Conservation (phyloP, 495 filamentous ascomycete species). For the Penicillium dipodomyicola region DNA sequence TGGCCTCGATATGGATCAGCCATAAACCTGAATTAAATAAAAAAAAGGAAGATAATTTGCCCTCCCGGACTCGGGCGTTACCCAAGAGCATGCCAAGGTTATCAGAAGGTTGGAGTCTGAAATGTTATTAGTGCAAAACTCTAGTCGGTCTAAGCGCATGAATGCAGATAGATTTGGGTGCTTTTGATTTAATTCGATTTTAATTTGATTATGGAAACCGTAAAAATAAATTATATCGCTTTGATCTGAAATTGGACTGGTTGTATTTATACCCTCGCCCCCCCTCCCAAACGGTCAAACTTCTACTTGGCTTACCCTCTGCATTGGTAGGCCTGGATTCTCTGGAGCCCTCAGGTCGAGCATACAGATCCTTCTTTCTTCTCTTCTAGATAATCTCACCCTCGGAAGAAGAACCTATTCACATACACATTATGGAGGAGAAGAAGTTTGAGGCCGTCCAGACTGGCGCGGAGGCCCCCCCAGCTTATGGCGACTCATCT, state of each 20-base stretch:
- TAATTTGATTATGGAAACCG: constrained; percentile 1
- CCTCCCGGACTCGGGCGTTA: neutral
- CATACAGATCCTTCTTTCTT: neutral
- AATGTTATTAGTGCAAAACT: neutral
- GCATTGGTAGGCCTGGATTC: neutral
- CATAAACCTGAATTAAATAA: neutral
- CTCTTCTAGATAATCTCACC: neutral
- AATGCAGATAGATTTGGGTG: neutral
- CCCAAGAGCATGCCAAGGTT: constrained; percentile 1
- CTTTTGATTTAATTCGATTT: neutral
- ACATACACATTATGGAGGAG: constrained; percentile 36
- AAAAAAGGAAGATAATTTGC: constrained; percentile 1
- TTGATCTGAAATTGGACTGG: constrained; percentile 1
- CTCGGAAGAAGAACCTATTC: neutral
- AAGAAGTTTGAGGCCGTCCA: constrained; percentile 33
- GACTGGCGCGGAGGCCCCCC: constrained; percentile 26
- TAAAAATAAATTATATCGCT: constrained; percentile 1
- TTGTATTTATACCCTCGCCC: constrained; percentile 3
- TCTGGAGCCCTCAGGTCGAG: neutral
- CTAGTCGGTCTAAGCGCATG: constrained; percentile 9
- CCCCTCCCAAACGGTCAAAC: neutral
- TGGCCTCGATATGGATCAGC: neutral
- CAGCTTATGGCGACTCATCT: constrained; percentile 41
- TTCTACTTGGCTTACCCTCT: neutral
- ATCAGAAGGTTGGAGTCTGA: constrained; percentile 7